These are phyloP conservation scores for Phytophthora nicotianae DNA, from an alignment of 352 stramenopile species.

Conservation along the genomic window DNA sequence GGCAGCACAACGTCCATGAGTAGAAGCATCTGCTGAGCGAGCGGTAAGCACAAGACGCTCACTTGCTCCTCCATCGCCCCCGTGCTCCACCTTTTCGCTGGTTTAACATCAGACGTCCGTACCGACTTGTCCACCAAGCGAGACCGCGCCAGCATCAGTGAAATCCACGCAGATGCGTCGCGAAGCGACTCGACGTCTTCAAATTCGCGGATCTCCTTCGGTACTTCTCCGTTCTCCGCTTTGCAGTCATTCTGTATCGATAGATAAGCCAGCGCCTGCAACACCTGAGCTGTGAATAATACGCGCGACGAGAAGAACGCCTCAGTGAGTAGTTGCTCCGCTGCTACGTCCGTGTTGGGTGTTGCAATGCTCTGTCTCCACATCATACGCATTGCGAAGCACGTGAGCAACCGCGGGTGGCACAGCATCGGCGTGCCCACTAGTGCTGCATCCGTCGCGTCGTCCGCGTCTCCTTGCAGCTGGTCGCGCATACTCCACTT, in stretches of 20 bases:
- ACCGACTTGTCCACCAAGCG: slow-evolving; percentile 31
- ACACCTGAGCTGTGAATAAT: slow-evolving; percentile 59
- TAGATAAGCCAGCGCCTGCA: slow-evolving; percentile 63
- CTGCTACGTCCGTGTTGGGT: slow-evolving; percentile 35
- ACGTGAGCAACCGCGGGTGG: slow-evolving; percentile 54
- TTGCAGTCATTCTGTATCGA: slow-evolving; percentile 17
- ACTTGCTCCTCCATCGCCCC: slow-evolving; percentile 46
- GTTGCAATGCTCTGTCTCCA: slow-evolving; percentile 42
- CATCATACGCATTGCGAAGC: slow-evolving; percentile 59
- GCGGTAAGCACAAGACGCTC: slow-evolving; percentile 50
- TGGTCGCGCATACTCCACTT: slow-evolving; percentile 15
- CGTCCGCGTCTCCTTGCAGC: slow-evolving; percentile 21
- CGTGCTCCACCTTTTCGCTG: slow-evolving; percentile 34
- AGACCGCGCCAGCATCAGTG: slow-evolving; percentile 51
- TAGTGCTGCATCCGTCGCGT: slow-evolving; percentile 32
- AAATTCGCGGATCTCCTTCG: slow-evolving; percentile 48
- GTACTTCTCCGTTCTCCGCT: slow-evolving; percentile 6
- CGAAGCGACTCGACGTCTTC: slow-evolving; percentile 58
- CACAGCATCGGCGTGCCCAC: slow-evolving; percentile 50
- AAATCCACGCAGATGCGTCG: slow-evolving; percentile 61
- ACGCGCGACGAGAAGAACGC: slow-evolving; percentile 63
- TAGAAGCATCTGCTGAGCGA: slow-evolving; percentile 65
- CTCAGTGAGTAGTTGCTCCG: slow-evolving; percentile 53
- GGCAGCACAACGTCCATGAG: slow-evolving; percentile 63
- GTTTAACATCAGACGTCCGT: background rate